Evolutionary conservation across 345 rosid species (phyloP).

Genomic region (Citrus glauca): DNA sequence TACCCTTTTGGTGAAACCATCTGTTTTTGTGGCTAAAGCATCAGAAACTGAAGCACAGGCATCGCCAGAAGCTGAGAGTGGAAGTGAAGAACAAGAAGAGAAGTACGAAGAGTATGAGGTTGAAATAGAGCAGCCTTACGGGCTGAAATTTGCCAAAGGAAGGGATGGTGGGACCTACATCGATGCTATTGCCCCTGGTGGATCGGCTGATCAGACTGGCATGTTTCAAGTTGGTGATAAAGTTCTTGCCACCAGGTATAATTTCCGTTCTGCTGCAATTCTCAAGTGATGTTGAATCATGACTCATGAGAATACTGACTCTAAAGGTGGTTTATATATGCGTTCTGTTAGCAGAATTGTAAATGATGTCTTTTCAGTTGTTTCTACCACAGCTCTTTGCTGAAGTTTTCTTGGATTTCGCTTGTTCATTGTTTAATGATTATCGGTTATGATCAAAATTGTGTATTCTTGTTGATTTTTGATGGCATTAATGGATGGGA

Average conservation of each 20-base stretch:
- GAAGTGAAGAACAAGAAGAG: conserved; percentile 34
- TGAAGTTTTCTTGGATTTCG: neutral
- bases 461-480: neutral
- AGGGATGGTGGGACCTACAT: conserved; percentile 91
- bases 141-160: conserved; percentile 80
- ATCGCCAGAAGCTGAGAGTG: conserved; percentile 30
- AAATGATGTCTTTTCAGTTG: neutral
- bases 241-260: conserved; percentile 94
- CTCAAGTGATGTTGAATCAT: neutral
- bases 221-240: conserved; percentile 79
- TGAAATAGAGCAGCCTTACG: conserved; percentile 79
- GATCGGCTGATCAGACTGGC: conserved; percentile 74
- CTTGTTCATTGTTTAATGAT: neutral
- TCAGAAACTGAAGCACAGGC: conserved; percentile 57
- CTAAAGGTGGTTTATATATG: neutral
- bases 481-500: neutral
- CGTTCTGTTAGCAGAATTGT: neutral
- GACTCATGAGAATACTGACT: neutral
- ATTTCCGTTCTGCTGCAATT: neutral
- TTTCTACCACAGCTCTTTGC: neutral
- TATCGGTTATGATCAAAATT: neutral
- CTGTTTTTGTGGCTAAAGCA: conserved; percentile 41
- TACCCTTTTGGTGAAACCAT: conserved; percentile 39
- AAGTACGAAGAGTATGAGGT: conserved; percentile 77
- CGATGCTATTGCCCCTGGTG: conserved; percentile 84